These are phyloP conservation scores for Clarireedia sp. DNA, from an alignment of 2,329 filamentous ascomycete species.

Conservation along the genomic window DNA sequence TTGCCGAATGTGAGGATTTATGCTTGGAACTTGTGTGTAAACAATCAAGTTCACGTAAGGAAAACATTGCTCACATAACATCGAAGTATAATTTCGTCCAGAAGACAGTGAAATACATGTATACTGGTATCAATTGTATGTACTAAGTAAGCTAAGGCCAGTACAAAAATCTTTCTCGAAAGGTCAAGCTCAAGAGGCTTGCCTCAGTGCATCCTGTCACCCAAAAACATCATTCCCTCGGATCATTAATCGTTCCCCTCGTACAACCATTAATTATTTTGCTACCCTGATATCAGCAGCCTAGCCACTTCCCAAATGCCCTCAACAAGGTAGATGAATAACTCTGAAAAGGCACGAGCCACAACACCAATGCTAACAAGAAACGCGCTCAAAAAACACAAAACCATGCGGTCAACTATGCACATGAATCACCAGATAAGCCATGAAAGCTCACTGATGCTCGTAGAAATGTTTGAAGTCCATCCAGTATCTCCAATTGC, in stretches of 20 bases:
- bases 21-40: too few relatives aligned
- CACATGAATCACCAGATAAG: slow-evolving; percentile 21
- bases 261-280: neutral
- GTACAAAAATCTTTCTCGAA: neutral
- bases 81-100: too few relatives aligned
- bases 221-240: neutral
- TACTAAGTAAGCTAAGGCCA: neutral
- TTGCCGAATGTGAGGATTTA: too few relatives aligned
- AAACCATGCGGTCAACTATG: slow-evolving; percentile 15
- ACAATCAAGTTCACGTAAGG: too few relatives aligned
- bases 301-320: neutral
- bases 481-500: neutral
- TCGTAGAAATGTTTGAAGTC: slow-evolving; percentile 11
- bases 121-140: neutral
- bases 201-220: neutral
- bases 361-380: slow-evolving; percentile 29
- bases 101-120: neutral
- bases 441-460: neutral
- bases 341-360: slow-evolving; percentile 25
- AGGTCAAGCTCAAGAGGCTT: neutral
- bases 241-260: neutral
- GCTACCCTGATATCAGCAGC: slow-evolving; percentile 1
- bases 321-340: slow-evolving; percentile 11
- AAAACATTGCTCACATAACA: too few relatives aligned
- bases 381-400: slow-evolving; percentile 5